phyloP scores from a whole-genome alignment of 192 early-diverging fungal genomes.

The Backusella macrospora region DNA sequence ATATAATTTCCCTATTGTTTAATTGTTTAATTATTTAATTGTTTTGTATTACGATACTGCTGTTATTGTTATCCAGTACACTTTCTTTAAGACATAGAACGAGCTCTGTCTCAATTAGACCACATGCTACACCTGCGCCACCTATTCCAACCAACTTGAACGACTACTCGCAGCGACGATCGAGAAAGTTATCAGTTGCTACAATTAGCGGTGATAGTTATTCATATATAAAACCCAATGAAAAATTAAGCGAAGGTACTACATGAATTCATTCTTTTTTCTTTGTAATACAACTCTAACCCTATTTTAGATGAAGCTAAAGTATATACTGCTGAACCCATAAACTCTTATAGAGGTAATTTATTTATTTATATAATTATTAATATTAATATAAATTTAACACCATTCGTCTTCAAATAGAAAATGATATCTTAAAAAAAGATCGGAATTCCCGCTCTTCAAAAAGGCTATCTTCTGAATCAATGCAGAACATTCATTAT shows the following conservation, averaged over 20 bases:
- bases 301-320: not conserved
- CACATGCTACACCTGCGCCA: not conserved
- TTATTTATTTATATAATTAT: not conserved
- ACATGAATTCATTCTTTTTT: slow-evolving; percentile 2
- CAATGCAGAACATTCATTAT: not conserved
- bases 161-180: not conserved
- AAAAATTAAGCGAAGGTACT: not conserved
- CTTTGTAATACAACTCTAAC: slow-evolving; percentile 1
- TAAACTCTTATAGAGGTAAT: not conserved
- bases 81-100: not conserved
- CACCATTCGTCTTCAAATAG: not conserved
- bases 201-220: slow-evolving; percentile 14
- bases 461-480: not conserved
- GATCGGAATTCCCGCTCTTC: not conserved
- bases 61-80: not conserved
- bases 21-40: not conserved
- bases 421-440: not conserved
- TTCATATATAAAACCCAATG: slow-evolving; percentile 15
- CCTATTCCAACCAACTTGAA: not conserved
- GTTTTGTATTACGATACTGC: not conserved
- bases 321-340: not conserved
- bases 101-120: not conserved
- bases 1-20: not conserved
- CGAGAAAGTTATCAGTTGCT: slow-evolving; percentile 2
- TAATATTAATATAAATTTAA: not conserved